phyloP scores from a whole-genome alignment of 192 early-diverging fungal species.

The Coemansia sp. region DNA sequence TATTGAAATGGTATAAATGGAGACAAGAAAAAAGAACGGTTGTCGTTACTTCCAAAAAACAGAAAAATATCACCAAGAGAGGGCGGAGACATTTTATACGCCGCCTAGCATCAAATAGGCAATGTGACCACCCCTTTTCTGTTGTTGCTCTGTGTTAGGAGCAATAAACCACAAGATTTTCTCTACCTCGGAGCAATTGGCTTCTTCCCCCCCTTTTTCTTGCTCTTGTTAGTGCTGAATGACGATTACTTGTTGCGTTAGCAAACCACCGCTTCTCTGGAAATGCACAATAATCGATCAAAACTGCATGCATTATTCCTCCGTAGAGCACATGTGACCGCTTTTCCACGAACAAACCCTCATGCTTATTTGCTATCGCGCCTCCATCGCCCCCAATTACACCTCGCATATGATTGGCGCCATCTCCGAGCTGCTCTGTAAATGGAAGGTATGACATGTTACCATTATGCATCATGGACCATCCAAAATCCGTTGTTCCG shows the following conservation, averaged over 20 bases:
- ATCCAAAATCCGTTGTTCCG: no score
- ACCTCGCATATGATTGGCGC: no score
- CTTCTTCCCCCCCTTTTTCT: background rate
- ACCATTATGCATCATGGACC: no score
- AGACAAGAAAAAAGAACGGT: no score
- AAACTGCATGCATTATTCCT: background rate
- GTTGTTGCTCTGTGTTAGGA: background rate
- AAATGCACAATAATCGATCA: background rate
- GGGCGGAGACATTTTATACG: background rate
- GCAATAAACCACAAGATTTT: no score
- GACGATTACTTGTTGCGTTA: background rate
- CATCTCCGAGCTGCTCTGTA: no score
- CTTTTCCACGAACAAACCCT: background rate
- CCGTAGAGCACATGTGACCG: slow-evolving; percentile 3
- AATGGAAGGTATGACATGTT: no score
- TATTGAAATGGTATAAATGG: no score
- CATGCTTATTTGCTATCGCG: background rate
- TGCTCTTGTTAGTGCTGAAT: background rate
- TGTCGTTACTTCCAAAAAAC: no score
- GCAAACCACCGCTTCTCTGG: background rate
- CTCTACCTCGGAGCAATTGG: no score
- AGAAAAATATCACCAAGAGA: no score
- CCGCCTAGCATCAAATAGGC: background rate
- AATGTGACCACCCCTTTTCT: background rate
- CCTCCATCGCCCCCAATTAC: background rate